Percentiles rank a stretch among this genome's conserved stretches.
These are phyloP conservation scores for Chernovozyma aurita DNA, from an alignment of 1,139 yeast species.

Conservation along the genomic window DNA sequence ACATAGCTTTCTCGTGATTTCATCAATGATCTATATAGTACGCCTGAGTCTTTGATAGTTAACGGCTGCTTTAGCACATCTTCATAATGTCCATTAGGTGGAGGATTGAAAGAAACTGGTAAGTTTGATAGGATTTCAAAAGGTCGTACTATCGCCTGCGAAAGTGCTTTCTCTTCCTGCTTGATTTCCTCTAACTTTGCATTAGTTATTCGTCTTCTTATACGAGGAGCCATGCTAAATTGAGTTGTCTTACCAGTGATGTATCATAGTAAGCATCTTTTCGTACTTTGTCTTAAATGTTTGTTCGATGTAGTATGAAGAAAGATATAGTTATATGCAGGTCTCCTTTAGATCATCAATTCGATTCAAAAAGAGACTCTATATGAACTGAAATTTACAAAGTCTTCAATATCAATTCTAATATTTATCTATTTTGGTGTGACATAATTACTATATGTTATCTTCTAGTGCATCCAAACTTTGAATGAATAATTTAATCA, in stretches of 20 bases:
- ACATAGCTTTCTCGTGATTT: constrained; percentile 74
- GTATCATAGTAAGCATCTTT: too few relatives aligned
- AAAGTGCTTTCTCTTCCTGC: constrained; percentile 40
- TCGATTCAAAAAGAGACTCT: too few relatives aligned
- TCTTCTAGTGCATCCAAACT: constrained; percentile 43
- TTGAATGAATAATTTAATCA: constrained; percentile 35
- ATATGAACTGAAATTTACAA: too few relatives aligned
- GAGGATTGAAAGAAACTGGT: constrained; percentile 63
- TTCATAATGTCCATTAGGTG: constrained; percentile 51
- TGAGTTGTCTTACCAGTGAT: too few relatives aligned
- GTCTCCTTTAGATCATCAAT: too few relatives aligned
- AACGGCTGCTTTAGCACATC: constrained; percentile 60
- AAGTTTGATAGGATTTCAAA: constrained; percentile 63
- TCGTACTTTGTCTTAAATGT: too few relatives aligned
- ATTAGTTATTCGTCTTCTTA: constrained; percentile 43
- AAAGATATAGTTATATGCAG: constrained; percentile 2
- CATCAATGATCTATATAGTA: constrained; percentile 65
- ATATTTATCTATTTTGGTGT: background rate
- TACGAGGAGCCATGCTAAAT: constrained; percentile 39
- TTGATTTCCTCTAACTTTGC: constrained; percentile 48
- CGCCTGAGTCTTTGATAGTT: constrained; percentile 69
- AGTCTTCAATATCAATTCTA: too few relatives aligned
- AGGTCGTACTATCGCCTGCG: constrained; percentile 50
- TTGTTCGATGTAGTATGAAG: too few relatives aligned
- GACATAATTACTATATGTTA: constrained; percentile 13